Evolutionary conservation across 305 asterid species (phyloP), one percentile per base, ranked within the genome.

Genomic region (Solanum hybrid): DNA sequence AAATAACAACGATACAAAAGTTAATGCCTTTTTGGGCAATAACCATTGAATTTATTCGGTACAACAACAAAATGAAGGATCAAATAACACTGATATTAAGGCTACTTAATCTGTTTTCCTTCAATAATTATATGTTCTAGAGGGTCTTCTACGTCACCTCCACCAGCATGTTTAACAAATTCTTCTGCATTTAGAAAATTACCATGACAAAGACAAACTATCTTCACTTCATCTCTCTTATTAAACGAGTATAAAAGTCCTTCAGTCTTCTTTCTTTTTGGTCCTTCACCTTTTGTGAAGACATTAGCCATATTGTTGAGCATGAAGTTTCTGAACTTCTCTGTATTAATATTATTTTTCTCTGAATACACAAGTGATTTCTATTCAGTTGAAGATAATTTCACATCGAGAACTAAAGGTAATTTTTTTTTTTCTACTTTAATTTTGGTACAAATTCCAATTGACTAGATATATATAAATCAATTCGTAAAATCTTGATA

Each of bases 401-500:
- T 51, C 42, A 69, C 31, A 69, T 69, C 4, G 5, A n/a, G 14
- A 67, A 67, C 6, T 57, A 57, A 57, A 18, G 69, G 14, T 51
- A 67, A n/a, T 7, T 0, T 18, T 57, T 57, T 5, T 57, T 57
- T 57, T 10, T n/a, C 69, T 8, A 57, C 69, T 57, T 46, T 57
- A 18, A 57, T 57, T 57, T 57, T 57, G 11, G 24, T 57, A 57
- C 67, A 57, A 69, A n/a, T 69, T 69, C 14, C 24, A 69, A 69
- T 69, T 24, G 16, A 20, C 12, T 20, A 20, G 71, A 8, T 61
- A 61, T 61, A 20, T 20, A 61, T 35, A 78, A 94, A 82, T 89
- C 93, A 91, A 95, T 76, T 18, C 2, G n/a, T 57, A 92, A 87
- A 24, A 91, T 86, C 71, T 57, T 39, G 76, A 89, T 93, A 96